Conservation (phyloP, 78 protist species). For the Bigelowiella natans region DNA sequence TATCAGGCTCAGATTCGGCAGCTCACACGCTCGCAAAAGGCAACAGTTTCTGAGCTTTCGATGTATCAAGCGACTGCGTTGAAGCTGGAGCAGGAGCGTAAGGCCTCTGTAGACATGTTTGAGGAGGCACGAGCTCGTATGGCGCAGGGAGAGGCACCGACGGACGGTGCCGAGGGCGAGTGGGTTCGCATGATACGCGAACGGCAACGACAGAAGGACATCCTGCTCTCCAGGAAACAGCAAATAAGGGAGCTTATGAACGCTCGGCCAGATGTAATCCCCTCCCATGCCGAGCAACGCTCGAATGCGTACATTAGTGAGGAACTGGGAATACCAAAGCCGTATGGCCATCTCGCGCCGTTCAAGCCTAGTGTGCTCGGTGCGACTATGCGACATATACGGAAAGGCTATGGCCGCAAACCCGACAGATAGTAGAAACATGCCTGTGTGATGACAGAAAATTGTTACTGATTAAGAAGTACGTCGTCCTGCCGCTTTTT, state of each 20-base stretch:
- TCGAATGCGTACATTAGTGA: constrained; percentile 57
- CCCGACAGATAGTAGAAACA: too few relatives aligned
- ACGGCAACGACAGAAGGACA: neutral
- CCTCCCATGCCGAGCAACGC: constrained; percentile 50
- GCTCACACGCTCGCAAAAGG: constrained; percentile 49
- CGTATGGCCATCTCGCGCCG: constrained; percentile 45
- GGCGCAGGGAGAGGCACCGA: constrained; percentile 35
- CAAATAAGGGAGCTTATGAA: neutral
- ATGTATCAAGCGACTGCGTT: constrained; percentile 50
- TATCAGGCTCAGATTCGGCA: constrained; percentile 31
- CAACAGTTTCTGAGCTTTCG: constrained; percentile 59
- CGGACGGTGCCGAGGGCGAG: constrained; percentile 30
- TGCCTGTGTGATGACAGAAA: too few relatives aligned
- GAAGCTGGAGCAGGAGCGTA: constrained; percentile 36
- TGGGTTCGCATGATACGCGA: neutral
- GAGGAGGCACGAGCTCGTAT: neutral
- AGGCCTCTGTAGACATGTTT: neutral
- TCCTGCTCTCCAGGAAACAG: neutral
- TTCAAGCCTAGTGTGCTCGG: constrained; percentile 31
- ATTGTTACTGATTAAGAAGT: too few relatives aligned
- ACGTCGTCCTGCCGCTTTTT: too few relatives aligned
- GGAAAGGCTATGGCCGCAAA: too few relatives aligned
- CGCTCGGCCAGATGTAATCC: neutral
- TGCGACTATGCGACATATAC: constrained; percentile 11
- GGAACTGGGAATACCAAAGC: constrained; percentile 51